phyloP scores from a whole-genome alignment of 805 yeast genomes.

The Cyberlindnera meyerae region DNA sequence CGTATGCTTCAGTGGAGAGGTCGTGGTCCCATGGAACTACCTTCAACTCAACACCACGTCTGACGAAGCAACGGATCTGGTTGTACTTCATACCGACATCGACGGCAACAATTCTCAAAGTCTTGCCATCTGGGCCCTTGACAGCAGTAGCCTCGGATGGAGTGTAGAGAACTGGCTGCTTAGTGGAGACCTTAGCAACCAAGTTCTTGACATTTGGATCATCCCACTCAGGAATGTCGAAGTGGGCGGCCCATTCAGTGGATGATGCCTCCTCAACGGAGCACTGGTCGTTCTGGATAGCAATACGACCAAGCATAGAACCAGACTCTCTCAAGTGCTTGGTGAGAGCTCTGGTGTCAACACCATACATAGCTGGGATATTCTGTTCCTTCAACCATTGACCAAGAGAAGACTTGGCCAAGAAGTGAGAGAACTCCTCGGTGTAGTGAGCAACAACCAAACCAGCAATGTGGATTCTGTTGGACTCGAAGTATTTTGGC shows the following conservation, averaged over 20 bases:
- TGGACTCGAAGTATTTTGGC: slow-evolving; percentile 92
- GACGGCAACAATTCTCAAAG: slow-evolving; percentile 78
- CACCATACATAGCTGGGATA: slow-evolving; percentile 95
- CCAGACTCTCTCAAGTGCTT: slow-evolving; percentile 90
- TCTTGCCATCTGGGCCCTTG: slow-evolving; percentile 67
- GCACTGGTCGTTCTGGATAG: slow-evolving; percentile 46
- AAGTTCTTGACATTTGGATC: slow-evolving; percentile 90
- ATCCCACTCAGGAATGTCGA: slow-evolving; percentile 79
- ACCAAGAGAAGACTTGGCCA: slow-evolving; percentile 90
- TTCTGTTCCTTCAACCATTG: slow-evolving; percentile 89
- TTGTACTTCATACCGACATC: slow-evolving; percentile 98
- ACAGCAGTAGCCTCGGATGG: slow-evolving; percentile 56
- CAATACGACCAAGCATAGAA: slow-evolving; percentile 86
- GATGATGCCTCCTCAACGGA: slow-evolving; percentile 28
- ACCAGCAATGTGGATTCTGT: slow-evolving; percentile 92
- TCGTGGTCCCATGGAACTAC: slow-evolving; percentile 97
- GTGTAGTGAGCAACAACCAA: slow-evolving; percentile 95
- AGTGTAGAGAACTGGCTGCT: slow-evolving; percentile 68
- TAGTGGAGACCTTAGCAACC: slow-evolving; percentile 84
- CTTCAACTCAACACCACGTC: slow-evolving; percentile 91
- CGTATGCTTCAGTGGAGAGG: slow-evolving; percentile 73
- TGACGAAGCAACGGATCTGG: slow-evolving; percentile 94
- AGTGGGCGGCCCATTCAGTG: slow-evolving; percentile 54
- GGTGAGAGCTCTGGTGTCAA: slow-evolving; percentile 93
- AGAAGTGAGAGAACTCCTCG: slow-evolving; percentile 89